Base-by-base conservation (phyloP, 2,329 filamentous ascomycete genomes). In the Verruconis gallopava region DNA sequence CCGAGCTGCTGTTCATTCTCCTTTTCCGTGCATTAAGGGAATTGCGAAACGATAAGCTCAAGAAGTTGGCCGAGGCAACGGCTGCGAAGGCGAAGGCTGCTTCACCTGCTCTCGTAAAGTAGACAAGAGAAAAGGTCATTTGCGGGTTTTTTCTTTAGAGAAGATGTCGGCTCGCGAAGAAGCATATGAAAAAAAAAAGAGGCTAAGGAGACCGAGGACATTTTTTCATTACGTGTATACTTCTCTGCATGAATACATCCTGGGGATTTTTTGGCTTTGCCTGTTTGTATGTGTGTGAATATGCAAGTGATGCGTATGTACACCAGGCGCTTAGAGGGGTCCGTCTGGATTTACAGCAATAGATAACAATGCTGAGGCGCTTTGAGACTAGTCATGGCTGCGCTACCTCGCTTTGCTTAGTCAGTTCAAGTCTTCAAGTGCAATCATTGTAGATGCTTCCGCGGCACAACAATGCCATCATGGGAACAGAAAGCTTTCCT, bases 1-100 rank as follows among this genome's bases (percentile, higher is more conserved):
- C 96, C 62, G 91, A 96, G 60, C 66, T 96, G 13, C 59, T 86
- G 35, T 96, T 95, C 58, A 69, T 96, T 48, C 66, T 94, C 20
- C 72, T 98, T 39, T 79, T 95, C 61, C 76, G 85, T 52, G 93
- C 91, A 53, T 56, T 95, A 41, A 75, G 78, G 50, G 75, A 77
- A 50, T 53, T 93, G 44, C 77, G 75, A 52, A 72, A 77, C 35
- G 71, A 81, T 50, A 79, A 81, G 57, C 65, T 93, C 34, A 71
- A 75, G 49, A 81, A 79, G 56, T 68, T 77, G 13, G 77, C 78
- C 11, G 69, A 76, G 39, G 53, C 77, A 40, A 77, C 80, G 6
- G 74, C 79, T 3, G 66, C 72, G 20, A 77, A 75, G 54, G 61
- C 60, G 11, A 28, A 28, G 43, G 33, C 5, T 6, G 35, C 38